Evolutionary conservation across 805 yeast genomes (phyloP).

Genomic region (Kregervanrija fluxuum): DNA sequence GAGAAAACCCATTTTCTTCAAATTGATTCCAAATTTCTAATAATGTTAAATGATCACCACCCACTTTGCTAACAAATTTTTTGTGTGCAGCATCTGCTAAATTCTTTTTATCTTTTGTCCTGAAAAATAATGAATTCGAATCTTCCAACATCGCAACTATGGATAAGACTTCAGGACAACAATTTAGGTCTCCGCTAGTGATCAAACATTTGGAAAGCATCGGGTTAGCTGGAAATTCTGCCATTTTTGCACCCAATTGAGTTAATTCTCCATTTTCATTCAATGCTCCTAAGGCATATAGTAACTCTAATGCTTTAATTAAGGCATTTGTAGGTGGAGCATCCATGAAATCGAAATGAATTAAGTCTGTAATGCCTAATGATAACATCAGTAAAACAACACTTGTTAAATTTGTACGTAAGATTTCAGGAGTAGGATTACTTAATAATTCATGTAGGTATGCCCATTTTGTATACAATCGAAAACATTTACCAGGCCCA

Average conservation of each 20-base stretch:
- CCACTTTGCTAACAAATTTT: constrained; percentile 39
- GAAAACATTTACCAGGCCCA: constrained; percentile 91
- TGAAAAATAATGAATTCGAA: constrained; percentile 57
- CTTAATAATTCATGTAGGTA: constrained; percentile 69
- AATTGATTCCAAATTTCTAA: constrained; percentile 74
- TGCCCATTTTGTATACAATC: constrained; percentile 81
- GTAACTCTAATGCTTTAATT: constrained; percentile 66
- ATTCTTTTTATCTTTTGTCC: constrained; percentile 61
- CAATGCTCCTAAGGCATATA: constrained; percentile 85
- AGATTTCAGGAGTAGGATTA: constrained; percentile 87
- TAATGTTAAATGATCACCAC: constrained; percentile 77
- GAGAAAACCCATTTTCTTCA: constrained; percentile 58
- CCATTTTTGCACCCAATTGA: constrained; percentile 72
- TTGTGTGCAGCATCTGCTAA: constrained; percentile 60
- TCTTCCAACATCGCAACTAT: constrained; percentile 82
- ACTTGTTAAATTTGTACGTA: constrained; percentile 71
- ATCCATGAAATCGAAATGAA: constrained; percentile 86
- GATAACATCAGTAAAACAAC: constrained; percentile 73
- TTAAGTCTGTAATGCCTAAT: constrained; percentile 74
- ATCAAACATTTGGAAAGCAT: constrained; percentile 74
- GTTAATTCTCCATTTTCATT: constrained; percentile 77
- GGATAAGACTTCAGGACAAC: constrained; percentile 62
- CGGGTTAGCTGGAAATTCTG: constrained; percentile 89
- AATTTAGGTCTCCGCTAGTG: constrained; percentile 50
- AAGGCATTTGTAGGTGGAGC: constrained; percentile 73